Conservation (phyloP, 306 rosid genomes). For the Rosa persica region DNA sequence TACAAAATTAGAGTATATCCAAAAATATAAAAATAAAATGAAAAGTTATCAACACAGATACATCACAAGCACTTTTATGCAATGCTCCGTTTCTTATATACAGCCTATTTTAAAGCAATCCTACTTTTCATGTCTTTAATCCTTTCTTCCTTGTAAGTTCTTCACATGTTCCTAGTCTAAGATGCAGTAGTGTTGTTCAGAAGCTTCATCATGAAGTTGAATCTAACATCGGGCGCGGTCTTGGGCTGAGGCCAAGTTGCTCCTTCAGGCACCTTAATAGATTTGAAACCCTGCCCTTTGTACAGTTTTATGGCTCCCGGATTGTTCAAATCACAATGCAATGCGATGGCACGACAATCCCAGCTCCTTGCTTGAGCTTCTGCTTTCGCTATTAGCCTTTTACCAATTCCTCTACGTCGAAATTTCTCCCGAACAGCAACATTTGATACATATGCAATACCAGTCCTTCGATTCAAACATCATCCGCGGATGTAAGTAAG, state of each 20-base stretch:
- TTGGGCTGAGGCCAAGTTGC: slow-evolving; percentile 98
- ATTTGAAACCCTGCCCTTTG: slow-evolving; percentile 75
- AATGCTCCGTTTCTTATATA: slow-evolving; percentile 18
- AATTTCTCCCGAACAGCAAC: slow-evolving; percentile 92
- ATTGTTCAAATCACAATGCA: slow-evolving; percentile 86
- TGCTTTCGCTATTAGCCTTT: slow-evolving; percentile 71
- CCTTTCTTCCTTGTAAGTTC: background rate
- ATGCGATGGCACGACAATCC: slow-evolving; percentile 87
- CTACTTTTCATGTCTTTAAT: background rate
- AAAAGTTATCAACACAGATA: background rate
- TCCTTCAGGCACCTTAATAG: slow-evolving; percentile 82
- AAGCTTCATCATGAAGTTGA: slow-evolving; percentile 98
- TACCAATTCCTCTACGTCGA: slow-evolving; percentile 82
- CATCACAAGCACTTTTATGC: background rate
- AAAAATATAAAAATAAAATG: background rate
- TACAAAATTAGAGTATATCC: slow-evolving; percentile 8
- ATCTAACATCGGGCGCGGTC: slow-evolving; percentile 72
- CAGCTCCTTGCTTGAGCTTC: slow-evolving; percentile 86
- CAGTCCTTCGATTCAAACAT: slow-evolving; percentile 56
- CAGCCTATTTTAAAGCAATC: slow-evolving; percentile 26
- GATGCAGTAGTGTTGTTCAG: slow-evolving; percentile 43
- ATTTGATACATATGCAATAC: slow-evolving; percentile 91
- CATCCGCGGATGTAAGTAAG: slow-evolving; percentile 2
- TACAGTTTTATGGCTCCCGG: slow-evolving; percentile 78
- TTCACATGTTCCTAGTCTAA: slow-evolving; percentile 32